Conservation (phyloP, 495 filamentous ascomycete species). For the Aspergillus bertholletiae region DNA sequence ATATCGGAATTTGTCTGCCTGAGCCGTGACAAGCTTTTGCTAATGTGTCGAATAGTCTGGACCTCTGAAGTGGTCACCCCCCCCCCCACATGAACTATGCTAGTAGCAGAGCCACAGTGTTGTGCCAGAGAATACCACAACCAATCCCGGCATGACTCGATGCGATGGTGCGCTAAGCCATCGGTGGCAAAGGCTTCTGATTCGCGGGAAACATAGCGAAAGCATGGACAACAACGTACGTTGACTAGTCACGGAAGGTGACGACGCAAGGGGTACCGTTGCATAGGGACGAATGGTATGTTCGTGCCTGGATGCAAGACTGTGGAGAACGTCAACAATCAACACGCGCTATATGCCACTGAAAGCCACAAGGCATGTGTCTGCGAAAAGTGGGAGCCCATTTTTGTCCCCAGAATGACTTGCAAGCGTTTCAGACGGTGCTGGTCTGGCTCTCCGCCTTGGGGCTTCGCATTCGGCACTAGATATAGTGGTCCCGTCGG, state of each 20-base stretch:
- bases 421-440: background rate
- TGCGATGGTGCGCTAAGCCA: background rate
- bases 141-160: background rate
- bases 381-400: background rate
- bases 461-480: background rate
- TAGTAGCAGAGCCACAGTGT: background rate
- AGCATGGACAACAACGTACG: background rate
- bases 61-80: background rate
- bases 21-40: background rate
- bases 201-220: background rate
- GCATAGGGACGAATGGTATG: background rate
- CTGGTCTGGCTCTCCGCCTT: background rate
- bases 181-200: background rate
- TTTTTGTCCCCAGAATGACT: background rate
- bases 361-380: background rate
- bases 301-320: background rate
- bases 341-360: background rate
- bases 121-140: background rate
- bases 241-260: background rate
- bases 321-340: background rate
- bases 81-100: background rate
- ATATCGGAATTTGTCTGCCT: background rate
- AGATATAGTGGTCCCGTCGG: background rate
- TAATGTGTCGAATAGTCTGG: background rate
- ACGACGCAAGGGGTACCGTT: background rate